Evolutionary conservation across 805 yeast genomes (phyloP).

Genomic region (Candida jianshihensis): DNA sequence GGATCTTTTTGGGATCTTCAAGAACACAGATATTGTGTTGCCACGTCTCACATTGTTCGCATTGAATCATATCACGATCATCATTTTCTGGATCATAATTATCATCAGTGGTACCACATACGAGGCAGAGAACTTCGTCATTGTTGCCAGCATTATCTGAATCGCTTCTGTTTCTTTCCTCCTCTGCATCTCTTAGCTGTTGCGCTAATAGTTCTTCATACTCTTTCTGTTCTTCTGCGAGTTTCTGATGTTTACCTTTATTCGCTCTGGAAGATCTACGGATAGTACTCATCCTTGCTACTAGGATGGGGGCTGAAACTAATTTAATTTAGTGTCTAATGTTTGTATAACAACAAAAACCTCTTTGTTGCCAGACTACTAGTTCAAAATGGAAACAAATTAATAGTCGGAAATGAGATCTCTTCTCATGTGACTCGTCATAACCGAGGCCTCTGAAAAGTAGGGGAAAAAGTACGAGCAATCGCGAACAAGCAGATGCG

Average conservation of each 20-base stretch:
- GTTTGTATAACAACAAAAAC: too few species aligned
- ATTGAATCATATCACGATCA: constrained; percentile 54
- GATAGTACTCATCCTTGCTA: constrained; percentile 21
- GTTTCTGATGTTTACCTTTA: constrained; percentile 32
- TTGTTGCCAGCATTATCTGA: constrained; percentile 24
- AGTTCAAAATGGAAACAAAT: too few species aligned
- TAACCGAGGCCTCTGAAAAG: too few species aligned
- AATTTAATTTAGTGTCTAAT: too few species aligned
- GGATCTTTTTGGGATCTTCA: constrained; percentile 30
- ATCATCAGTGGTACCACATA: constrained; percentile 52
- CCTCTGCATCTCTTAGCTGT: constrained; percentile 6
- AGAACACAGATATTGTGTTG: constrained; percentile 64
- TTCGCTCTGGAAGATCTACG: constrained; percentile 38
- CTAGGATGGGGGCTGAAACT: too few species aligned
- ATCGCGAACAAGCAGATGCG: too few species aligned
- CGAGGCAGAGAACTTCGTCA: constrained; percentile 48
- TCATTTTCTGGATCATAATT: constrained; percentile 55
- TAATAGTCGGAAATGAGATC: too few species aligned
- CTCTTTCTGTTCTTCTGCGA: constrained; percentile 22
- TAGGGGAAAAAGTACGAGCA: too few species aligned
- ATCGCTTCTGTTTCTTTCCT: constrained; percentile 13
- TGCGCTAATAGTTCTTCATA: constrained; percentile 19
- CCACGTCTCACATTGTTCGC: constrained; percentile 65
- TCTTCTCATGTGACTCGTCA: too few species aligned
- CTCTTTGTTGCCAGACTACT: too few species aligned